Percentiles rank a stretch among this genome's conserved stretches.
phyloP scores from a whole-genome alignment of 2,329 filamentous ascomycete species.

The Neofusicoccum ribis region DNA sequence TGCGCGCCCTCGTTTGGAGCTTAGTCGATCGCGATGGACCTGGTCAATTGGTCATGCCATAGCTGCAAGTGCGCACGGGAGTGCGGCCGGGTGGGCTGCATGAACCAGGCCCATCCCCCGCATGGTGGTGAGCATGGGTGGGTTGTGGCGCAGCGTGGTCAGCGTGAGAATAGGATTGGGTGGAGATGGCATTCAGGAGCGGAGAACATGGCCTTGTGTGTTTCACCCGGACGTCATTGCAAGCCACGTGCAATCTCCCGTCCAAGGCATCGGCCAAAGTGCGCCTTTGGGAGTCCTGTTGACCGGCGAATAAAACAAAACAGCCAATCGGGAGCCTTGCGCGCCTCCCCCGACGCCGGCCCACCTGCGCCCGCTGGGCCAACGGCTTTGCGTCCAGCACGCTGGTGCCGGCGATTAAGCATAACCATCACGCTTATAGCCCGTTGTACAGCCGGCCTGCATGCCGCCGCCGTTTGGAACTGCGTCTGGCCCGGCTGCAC shows the following conservation, averaged over 20 bases:
- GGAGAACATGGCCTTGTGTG: no score
- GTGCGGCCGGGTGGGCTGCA: not conserved
- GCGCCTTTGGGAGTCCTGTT: not conserved
- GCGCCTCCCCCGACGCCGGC: not conserved
- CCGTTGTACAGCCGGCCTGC: not conserved
- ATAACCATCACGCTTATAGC: slow-evolving; percentile 8
- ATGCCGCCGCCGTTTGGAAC: not conserved
- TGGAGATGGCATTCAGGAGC: not conserved
- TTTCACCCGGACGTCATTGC: slow-evolving; percentile 7
- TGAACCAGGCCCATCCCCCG: slow-evolving; percentile 9
- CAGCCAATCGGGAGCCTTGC: not conserved
- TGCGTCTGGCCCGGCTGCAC: not conserved
- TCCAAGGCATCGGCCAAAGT: slow-evolving; percentile 12
- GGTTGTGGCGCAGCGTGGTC: slow-evolving; percentile 2
- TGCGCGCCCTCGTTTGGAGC: not conserved
- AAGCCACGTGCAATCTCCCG: slow-evolving; percentile 16
- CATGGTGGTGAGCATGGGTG: not conserved
- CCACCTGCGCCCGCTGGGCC: not conserved
- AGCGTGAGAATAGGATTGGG: slow-evolving; percentile 6
- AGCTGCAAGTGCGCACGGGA: not conserved
- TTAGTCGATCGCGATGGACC: not conserved
- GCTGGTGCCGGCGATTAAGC: slow-evolving; percentile 1
- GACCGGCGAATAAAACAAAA: not conserved
- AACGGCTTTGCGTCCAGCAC: not conserved
- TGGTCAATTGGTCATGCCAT: not conserved